Base-by-base conservation (phyloP, 1,139 yeast genomes). In the Hyphopichia fennica region DNA sequence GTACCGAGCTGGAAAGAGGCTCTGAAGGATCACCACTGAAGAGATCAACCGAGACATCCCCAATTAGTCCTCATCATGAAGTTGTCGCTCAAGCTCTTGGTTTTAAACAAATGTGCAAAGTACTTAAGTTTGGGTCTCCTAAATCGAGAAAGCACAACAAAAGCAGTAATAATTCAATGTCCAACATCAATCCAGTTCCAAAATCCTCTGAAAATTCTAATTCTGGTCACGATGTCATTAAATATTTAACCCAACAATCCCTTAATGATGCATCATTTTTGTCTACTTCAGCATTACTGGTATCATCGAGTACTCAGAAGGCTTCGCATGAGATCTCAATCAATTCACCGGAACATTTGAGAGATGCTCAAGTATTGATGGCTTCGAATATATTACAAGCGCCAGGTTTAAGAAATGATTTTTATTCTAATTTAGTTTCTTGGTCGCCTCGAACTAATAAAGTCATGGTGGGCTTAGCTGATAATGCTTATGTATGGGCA, bases 341-440 rank as follows among this genome's bases (percentile, higher is more conserved):
- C 11, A 27, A 35, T 18, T 35, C 38, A 13, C 5, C 33, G 2
- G 23, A 28, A 14, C 14, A 18, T 8, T 18, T 35, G 32, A 28
- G 18, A 10, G 25, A 35, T 18, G 33, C 18, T 2, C 14, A 14
- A 5, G 11, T 30, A 2, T 18, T 30, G 11, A 20, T 20, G 16
- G 30, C 40, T 13, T 10, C 25, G n/a, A 45, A 30, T 43, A 40
- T 35, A 19, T 61, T 88, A 18, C 89, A 84, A 55, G 95, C 95
- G 0, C 93, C 91, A 0, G 82, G 82, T 0, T 63, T 90, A 40
- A 69, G 86, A 45, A 85, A 88, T 56, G 96, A 90, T 58, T 90
- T 83, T 58, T 90, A 90, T 61, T 77, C 89, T 1, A 87, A 87
- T 54, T 67, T 87, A 39, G 77, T 89, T 0, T 78, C 91, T 10